Base-by-base conservation (phyloP, 768 basidiomycete genomes). In the Tubosaeta brunneosetosa region DNA sequence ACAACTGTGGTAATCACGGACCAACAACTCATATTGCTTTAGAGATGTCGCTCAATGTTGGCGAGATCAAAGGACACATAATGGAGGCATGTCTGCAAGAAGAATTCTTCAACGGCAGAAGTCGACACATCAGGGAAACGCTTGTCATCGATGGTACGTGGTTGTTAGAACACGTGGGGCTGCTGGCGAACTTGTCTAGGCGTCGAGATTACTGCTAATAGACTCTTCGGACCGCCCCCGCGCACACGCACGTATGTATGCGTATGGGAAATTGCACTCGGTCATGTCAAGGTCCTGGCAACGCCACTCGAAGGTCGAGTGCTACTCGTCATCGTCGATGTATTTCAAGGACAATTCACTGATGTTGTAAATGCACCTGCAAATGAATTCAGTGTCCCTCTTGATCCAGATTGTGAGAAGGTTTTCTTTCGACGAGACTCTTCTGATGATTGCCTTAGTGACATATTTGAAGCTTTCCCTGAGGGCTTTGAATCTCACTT, bases 171-270 rank as follows among this genome's bases (percentile, higher is more conserved):
- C 34, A 36, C 19, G 9, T 17, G 26, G 44, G 40, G 44, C 46
- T 33, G 40, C 27, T 31, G 49, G 26, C 47, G 13, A 36, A 61
- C 44, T 6, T 44, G 29, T 52, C 11, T 25, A 88, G 91, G 88
- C 11, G 67, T 94, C 58, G 81, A 90, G 55, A 81, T 98, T 44
- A 81, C 83, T 13, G 86, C 90, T 2, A 81, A 97, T 64, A 83
- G 94, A 25, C 72, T 98, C 11, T 95, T 97, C 63, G 95, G 95
- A 8, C 90, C 91, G 12, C 82, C 84, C 52, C 95, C 95, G 7
- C 79, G 81, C 3, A 89, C 88, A 0, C 71, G 88, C 2, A 85
- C 92, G 1, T 98, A 98, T 62, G 74, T 95, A 6, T 97, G 94
- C 64, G 79, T 97, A 13, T 98, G 95, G 95, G 92, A 95, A 62